Base-by-base conservation (phyloP, 2,329 filamentous ascomycete genomes). In the Fusarium hostae region DNA sequence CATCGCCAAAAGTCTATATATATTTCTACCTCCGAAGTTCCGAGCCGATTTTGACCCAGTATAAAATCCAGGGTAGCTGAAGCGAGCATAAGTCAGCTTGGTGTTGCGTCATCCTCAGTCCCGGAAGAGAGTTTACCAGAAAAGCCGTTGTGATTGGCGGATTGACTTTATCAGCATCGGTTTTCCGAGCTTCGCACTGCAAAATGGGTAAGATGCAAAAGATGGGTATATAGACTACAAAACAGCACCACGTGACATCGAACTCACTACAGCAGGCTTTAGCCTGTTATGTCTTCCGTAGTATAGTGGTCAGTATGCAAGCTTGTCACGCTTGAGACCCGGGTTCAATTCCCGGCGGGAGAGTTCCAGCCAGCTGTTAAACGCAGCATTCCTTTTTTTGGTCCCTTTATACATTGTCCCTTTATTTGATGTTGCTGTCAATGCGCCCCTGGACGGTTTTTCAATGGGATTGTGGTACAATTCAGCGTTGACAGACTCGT, bases 271-370 rank as follows among this genome's bases (percentile, higher is more conserved):
- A 64, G 22, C 44, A 34, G 55, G 28, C 39, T 28, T 24, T 9
- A 61, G 55, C 34, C 24, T 64, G 63, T 13, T 57, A 24, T 6
- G 43, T 67, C 65, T 68, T 68, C 63, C 65, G 63, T 68, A 68
- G 65, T 68, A 68, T 68, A 68, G 64, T 67, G 64, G 64, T 67
- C 63, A 67, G 64, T 67, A 67, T 67, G 64, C 64, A 67, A 67
- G 64, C 64, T 67, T 67, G 64, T 67, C 64, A 67, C 64, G 65
- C 65, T 68, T 68, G 65, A 68, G 63, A 68, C 65, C 65, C 65
- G 65, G 63, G 65, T 68, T 68, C 65, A 68, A 68, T 68, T 68
- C 65, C 65, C 65, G 65, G 65, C 65, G 65, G 63, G 65, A 68
- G 65, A 68, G 65, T 63, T 63, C 57, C 57, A 63, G 65, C 65